Conservation (phyloP, 495 filamentous ascomycete species). For the Neurospora sp. region DNA sequence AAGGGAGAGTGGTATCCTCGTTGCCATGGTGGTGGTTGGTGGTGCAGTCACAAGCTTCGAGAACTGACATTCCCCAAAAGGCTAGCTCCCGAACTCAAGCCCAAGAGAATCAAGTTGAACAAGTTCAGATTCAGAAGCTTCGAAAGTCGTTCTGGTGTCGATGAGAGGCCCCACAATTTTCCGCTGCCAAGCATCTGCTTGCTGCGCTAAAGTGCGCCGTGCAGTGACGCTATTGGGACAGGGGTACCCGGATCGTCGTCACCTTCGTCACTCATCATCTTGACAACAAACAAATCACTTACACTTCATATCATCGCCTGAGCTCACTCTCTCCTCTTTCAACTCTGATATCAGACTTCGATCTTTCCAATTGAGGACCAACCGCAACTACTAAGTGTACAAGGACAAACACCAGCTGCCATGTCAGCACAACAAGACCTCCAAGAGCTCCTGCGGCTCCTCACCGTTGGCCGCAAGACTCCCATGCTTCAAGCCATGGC, state of each 20-base stretch:
- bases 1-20: not conserved
- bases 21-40: constrained; percentile 6
- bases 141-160: not conserved
- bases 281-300: not conserved
- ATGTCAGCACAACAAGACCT: constrained; percentile 51
- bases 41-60: not conserved
- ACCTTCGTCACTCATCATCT: not conserved
- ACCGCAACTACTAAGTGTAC: not conserved
- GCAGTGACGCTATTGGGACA: not conserved
- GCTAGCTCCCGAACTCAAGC: not conserved
- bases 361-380: too few species aligned
- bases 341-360: not conserved
- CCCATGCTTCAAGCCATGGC: constrained; percentile 60
- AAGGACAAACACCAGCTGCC: not conserved
- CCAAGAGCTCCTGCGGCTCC: constrained; percentile 64
- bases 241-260: not conserved
- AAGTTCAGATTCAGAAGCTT: not conserved
- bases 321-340: not conserved
- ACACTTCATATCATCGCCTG: not conserved
- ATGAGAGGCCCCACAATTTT: not conserved
- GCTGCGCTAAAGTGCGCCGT: not conserved
- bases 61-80: not conserved
- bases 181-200: not conserved
- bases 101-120: not conserved
- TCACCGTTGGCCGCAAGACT: constrained; percentile 61